Evolutionary conservation across 768 basidiomycete species (phyloP).

Genomic region (Kwoniella botswanensis): DNA sequence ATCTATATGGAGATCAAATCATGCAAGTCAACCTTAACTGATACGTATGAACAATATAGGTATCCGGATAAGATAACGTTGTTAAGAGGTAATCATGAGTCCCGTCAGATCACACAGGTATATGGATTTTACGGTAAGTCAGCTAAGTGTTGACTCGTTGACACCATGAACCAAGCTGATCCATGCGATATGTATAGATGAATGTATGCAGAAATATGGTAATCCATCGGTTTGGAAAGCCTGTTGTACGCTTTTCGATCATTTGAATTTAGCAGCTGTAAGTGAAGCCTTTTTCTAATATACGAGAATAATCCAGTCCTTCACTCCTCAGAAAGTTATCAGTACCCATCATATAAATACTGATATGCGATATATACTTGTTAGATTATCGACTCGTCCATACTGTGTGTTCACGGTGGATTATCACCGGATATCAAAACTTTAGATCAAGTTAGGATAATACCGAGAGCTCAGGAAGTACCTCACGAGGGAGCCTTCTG

Average conservation of each 20-base stretch:
- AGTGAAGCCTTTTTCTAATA: conserved; percentile 42
- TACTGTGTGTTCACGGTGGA: conserved; percentile 93
- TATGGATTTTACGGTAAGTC: conserved; percentile 94
- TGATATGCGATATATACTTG: background rate
- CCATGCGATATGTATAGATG: conserved; percentile 63
- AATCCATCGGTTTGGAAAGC: conserved; percentile 95
- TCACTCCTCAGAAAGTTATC: no score
- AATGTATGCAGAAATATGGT: conserved; percentile 98
- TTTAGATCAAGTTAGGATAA: conserved; percentile 88
- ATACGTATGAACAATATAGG: conserved; percentile 62
- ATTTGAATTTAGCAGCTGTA: conserved; percentile 90
- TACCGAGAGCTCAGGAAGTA: conserved; percentile 66
- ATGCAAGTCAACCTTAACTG: background rate
- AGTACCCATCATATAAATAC: no score
- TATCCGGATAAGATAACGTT: conserved; percentile 98
- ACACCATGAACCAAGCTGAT: background rate
- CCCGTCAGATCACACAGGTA: conserved; percentile 98
- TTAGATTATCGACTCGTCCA: conserved; percentile 91
- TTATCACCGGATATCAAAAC: conserved; percentile 95
- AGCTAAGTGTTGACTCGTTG: background rate
- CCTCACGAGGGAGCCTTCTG: conserved; percentile 63
- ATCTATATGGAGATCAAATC: background rate
- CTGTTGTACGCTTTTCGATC: conserved; percentile 95
- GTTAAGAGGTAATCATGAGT: conserved; percentile 97
- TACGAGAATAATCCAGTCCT: background rate